Evolutionary conservation across 495 filamentous ascomycete species (phyloP).

Genomic region (Hypomontagnella submonticulosa): DNA sequence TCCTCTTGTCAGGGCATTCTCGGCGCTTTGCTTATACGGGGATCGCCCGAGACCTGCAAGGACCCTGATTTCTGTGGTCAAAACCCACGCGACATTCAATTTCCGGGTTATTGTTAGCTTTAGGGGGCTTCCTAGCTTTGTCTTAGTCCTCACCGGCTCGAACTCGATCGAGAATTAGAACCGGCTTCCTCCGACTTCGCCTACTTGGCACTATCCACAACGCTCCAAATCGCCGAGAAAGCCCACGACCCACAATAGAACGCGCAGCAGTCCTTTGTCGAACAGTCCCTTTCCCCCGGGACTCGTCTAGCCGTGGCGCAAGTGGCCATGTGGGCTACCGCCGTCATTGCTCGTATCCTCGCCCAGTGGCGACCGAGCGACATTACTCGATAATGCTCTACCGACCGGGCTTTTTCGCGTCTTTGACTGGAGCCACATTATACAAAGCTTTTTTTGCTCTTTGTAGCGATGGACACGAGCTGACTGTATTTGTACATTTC

Average conservation of each 20-base stretch:
- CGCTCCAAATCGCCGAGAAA: slow-evolving; percentile 29
- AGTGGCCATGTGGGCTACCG: slow-evolving; percentile 29
- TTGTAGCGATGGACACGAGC: slow-evolving; percentile 1
- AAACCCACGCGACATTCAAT: slow-evolving; percentile 30
- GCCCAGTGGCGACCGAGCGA: slow-evolving; percentile 34
- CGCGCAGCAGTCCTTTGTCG: slow-evolving; percentile 30
- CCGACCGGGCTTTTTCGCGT: slow-evolving; percentile 8
- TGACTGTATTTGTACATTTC: slow-evolving; percentile 34
- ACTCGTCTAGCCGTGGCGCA: slow-evolving; percentile 28
- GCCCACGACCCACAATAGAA: slow-evolving; percentile 21
- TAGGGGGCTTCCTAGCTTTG: slow-evolving; percentile 28
- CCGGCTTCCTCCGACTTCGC: slow-evolving; percentile 46
- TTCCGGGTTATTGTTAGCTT: slow-evolving; percentile 27
- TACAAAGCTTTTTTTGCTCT: slow-evolving; percentile 17
- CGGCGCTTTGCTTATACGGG: slow-evolving; percentile 16
- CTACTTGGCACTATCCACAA: slow-evolving; percentile 27
- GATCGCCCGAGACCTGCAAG: slow-evolving; percentile 12
- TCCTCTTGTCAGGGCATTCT: slow-evolving; percentile 33
- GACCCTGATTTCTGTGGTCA: slow-evolving; percentile 30
- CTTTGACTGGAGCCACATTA: neutral
- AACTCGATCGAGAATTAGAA: slow-evolving; percentile 40
- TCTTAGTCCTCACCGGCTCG: slow-evolving; percentile 19
- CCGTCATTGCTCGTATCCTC: slow-evolving; percentile 28
- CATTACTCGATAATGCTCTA: slow-evolving; percentile 9
- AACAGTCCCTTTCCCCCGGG: slow-evolving; percentile 19